Percentiles rank a stretch among this genome's conserved stretches.
Evolutionary conservation across 176 grass and related monocot species (phyloP).

Genomic region (Musa acuminata): DNA sequence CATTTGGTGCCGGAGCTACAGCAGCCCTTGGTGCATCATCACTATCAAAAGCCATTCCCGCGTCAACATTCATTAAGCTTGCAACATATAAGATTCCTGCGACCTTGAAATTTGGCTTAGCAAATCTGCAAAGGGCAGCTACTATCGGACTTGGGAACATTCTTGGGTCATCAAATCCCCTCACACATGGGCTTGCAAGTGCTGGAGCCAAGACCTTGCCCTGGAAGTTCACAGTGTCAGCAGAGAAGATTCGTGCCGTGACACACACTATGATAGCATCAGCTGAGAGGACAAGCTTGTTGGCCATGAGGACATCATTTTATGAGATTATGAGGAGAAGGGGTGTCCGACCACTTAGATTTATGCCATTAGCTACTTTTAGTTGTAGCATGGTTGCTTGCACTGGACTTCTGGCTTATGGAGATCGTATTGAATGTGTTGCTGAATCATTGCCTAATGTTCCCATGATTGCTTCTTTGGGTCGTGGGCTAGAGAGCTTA

Average conservation of each 20-base stretch:
- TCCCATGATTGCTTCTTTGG: conserved; percentile 65
- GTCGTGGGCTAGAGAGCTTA: conserved; percentile 70
- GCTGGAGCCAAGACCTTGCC: conserved; percentile 41
- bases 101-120: conserved; percentile 47
- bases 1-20: conserved; percentile 86
- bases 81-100: conserved; percentile 65
- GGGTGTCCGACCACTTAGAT: conserved; percentile 34
- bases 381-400: conserved; percentile 61
- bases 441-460: conserved; percentile 60
- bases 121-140: conserved; percentile 57
- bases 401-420: conserved; percentile 43
- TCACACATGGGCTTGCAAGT: conserved; percentile 30
- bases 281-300: conserved; percentile 54
- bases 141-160: conserved; percentile 44
- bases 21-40: conserved; percentile 65
- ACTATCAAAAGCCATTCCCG: conserved; percentile 67
- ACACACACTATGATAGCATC: conserved; percentile 65
- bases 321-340: conserved; percentile 95
- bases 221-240: conserved; percentile 51
- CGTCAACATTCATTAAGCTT: conserved; percentile 66
- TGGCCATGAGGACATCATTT: conserved; percentile 82
- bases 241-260: conserved; percentile 70
- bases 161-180: conserved; percentile 25
- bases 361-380: conserved; percentile 76
- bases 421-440: conserved; percentile 79